Base-by-base conservation (phyloP, 192 early-diverging fungal species). In the Coemansia sp. region DNA sequence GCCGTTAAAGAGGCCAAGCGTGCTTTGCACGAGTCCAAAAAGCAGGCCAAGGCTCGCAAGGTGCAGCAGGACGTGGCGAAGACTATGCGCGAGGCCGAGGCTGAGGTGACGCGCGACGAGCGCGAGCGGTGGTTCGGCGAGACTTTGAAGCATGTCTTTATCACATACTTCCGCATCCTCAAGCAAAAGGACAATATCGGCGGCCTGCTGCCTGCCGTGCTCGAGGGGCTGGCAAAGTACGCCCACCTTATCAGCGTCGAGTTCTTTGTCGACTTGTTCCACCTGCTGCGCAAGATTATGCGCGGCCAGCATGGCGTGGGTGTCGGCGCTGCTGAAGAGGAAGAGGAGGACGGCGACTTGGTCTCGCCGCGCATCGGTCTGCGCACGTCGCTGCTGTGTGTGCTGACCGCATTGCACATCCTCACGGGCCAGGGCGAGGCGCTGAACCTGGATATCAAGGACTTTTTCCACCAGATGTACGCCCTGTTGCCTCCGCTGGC, bases 211-310 rank as follows among this genome's bases (percentile, higher is more conserved):
- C 87, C 90, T 18, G 78, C 87, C 7, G 91, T 91, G 12, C 82
- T 90, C 40, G 90, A 91, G 75, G 88, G 91, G 24, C 69, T 72
- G 68, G 80, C 71, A 63, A 86, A 89, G 68, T 98, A 96, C 85
- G 93, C 96, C 13, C 97, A 98, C 79, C 79, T 99, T 42, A 99
- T 99, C 79, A 96, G 92, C 71, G 90, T 99, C 27, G 96, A 99
- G 67, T 97, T 97, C 67, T 99, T 97, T 78, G 86, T 90, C 7
- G 96, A 98, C 78, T 79, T 99, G 71, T 78, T 99, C 51, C 85
- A 90, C 27, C 86, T 93, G 22, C 86, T 99, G 29, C 93, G 94
- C 73, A 89, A 88, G 49, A 94, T 98, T 22, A 91, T 93, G 85
- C 77, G 85, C 47, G 84, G 85, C 3, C 87, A 91, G 62, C 82